Percentiles rank a stretch among this genome's conserved stretches.
Evolutionary conservation across 1,284 basidiomycete genomes (phyloP).

Genomic region (Kwoniella shivajii): DNA sequence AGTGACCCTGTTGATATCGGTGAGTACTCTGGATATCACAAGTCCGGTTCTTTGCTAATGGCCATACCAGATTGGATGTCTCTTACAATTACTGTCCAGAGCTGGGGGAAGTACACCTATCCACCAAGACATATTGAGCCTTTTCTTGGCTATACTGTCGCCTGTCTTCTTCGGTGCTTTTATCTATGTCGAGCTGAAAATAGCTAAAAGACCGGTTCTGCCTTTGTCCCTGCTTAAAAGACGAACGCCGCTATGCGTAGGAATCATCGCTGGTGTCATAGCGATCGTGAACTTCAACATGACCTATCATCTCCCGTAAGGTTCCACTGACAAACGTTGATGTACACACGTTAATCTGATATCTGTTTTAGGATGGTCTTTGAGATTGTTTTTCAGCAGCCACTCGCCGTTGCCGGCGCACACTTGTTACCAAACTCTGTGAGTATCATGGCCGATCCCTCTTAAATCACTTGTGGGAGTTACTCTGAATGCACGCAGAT

Average conservation of each 20-base stretch:
- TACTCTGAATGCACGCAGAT: slow-evolving; percentile 14
- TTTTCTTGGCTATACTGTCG: slow-evolving; percentile 13
- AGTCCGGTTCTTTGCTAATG: background rate
- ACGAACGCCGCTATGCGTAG: slow-evolving; percentile 30
- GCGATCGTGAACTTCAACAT: slow-evolving; percentile 42
- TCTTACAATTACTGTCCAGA: slow-evolving; percentile 27
- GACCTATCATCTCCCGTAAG: slow-evolving; percentile 36
- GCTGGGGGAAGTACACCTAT: slow-evolving; percentile 7
- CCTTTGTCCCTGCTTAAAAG: slow-evolving; percentile 26
- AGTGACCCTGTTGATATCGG: slow-evolving; percentile 25
- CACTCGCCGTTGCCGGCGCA: slow-evolving; percentile 25
- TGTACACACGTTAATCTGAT: background rate
- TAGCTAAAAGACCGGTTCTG: slow-evolving; percentile 30
- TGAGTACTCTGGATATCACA: slow-evolving; percentile 3
- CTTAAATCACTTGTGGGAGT: too few species aligned
- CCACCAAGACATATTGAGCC: slow-evolving; percentile 9
- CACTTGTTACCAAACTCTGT: slow-evolving; percentile 34
- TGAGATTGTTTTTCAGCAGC: slow-evolving; percentile 31
- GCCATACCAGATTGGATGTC: slow-evolving; percentile 21
- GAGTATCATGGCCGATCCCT: too few species aligned
- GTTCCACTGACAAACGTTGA: background rate
- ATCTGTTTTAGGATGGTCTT: slow-evolving; percentile 24
- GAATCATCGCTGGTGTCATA: slow-evolving; percentile 30
- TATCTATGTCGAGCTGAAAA: slow-evolving; percentile 30
- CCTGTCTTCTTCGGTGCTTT: slow-evolving; percentile 25